Evolutionary conservation across 2,329 filamentous ascomycete genomes (phyloP).

Genomic region (Zasmidium cellare): DNA sequence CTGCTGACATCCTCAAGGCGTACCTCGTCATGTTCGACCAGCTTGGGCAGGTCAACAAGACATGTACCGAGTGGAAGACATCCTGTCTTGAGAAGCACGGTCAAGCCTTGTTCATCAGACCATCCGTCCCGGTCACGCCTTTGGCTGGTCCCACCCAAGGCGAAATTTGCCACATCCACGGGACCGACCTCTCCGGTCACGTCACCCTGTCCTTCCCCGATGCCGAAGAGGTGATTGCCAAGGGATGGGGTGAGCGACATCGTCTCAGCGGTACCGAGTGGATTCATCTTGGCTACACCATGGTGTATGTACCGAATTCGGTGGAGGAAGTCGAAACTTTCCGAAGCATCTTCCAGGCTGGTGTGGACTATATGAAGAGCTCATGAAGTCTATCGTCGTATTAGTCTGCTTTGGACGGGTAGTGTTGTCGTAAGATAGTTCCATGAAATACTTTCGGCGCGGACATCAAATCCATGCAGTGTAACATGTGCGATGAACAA

Average conservation of each 20-base stretch:
- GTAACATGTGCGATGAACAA: too few species aligned
- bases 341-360: constrained; percentile 11
- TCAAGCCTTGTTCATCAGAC: constrained; percentile 8
- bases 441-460: too few species aligned
- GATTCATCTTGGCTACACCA: constrained; percentile 17
- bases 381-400: neutral
- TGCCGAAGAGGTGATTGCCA: constrained; percentile 12
- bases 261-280: constrained; percentile 10
- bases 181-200: constrained; percentile 12
- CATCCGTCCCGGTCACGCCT: constrained; percentile 1
- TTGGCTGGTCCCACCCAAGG: constrained; percentile 2
- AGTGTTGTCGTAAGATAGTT: too few species aligned
- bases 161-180: constrained; percentile 17
- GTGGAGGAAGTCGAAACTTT: constrained; percentile 9
- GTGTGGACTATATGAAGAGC: constrained; percentile 13
- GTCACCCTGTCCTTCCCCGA: constrained; percentile 17
- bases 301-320: constrained; percentile 16
- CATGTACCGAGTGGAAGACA: constrained; percentile 7
- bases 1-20: neutral
- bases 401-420: too few species aligned
- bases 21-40: constrained; percentile 8
- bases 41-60: constrained; percentile 1
- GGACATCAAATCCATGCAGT: too few species aligned
- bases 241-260: constrained; percentile 19
- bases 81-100: constrained; percentile 15